Evolutionary conservation across 2,329 filamentous ascomycete species (phyloP).

Genomic region (Aspergillus aculeatinus): DNA sequence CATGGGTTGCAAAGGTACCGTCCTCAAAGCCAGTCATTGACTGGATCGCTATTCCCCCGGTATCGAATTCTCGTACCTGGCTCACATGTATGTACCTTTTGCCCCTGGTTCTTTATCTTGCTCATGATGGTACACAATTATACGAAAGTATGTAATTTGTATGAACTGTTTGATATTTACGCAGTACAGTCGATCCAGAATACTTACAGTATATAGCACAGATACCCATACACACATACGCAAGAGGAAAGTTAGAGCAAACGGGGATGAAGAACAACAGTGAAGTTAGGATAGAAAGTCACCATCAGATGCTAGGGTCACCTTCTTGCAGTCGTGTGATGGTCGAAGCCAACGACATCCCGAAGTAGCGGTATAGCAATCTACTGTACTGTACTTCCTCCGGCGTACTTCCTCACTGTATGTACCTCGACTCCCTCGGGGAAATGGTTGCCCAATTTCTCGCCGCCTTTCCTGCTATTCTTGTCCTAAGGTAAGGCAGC

Average conservation of each 20-base stretch:
- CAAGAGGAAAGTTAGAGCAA: neutral
- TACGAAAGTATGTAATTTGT: neutral
- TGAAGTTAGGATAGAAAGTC: conserved; percentile 1
- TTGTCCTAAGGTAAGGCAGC: neutral
- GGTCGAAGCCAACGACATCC: conserved; percentile 9
- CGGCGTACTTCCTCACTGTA: neutral
- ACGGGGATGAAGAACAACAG: neutral
- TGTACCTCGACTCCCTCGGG: neutral
- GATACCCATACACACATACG: neutral
- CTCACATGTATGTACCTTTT: neutral
- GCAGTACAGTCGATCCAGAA: neutral
- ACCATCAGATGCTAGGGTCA: conserved; percentile 8
- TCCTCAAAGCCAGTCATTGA: neutral
- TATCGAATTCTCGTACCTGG: neutral
- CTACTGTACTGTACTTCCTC: neutral
- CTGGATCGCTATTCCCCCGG: conserved; percentile 4
- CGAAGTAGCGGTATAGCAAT: conserved; percentile 22
- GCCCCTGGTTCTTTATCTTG: neutral
- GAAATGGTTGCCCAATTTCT: conserved; percentile 2
- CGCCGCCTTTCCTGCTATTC: neutral
- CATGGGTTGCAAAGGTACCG: neutral
- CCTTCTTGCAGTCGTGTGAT: conserved; percentile 18
- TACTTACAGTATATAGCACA: neutral
- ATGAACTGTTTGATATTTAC: conserved; percentile 2
- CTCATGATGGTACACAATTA: neutral